Base-by-base conservation (phyloP, 139 green algal genomes). In the Penium margaritaceum region DNA sequence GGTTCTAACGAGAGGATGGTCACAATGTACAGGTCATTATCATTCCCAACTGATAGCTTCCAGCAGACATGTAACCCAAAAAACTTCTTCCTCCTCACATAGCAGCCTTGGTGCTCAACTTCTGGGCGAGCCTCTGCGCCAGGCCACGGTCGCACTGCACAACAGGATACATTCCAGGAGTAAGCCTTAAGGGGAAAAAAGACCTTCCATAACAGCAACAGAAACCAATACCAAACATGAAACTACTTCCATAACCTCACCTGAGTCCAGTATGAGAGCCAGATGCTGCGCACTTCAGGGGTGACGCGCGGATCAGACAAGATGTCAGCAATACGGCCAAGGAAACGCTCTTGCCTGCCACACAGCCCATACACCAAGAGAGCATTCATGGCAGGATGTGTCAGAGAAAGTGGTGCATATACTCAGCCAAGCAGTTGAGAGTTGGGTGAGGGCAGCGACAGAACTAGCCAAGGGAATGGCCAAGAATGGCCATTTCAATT, bases 181-280 rank as follows among this genome's bases (percentile, higher is more conserved):
- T 51, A 51, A 51, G 41, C 7, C 41, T 51, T 7, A 51, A 51
- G 41, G 41, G 9, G 41, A 51, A 12, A 51, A 51, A 51, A 51
- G 12, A 21, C 9, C 41, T 7, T 55, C n/a, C 44, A 17, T 30
- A 55, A 21, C 5, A 21, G 24, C 2, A 55, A 55, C 44, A 9
- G 5, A 9, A 3, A 55, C n/a, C 5, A 9, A 9, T 55, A 21
- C 3, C 4, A 3, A 21, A 17, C n/a, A 55, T 5, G 44, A 55
- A 55, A 55, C n/a, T 21, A 55, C n/a, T 17, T 21, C 3, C 15
- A 58, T 72, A 1, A 65, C 30, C 96, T 90, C 27, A 82, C 87
- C 87, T 97, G 91, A 2, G 79, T 84, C 85, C 91, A 90, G 86
- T 97, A 97, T 54, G 90, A 90, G 47, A 97, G 67, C 92, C 92